A percentile compares a stretch with the other conserved stretches of the same genome.
phyloP scores from a whole-genome alignment of 257 asterid species.

The Craterostigma plantagineum region DNA sequence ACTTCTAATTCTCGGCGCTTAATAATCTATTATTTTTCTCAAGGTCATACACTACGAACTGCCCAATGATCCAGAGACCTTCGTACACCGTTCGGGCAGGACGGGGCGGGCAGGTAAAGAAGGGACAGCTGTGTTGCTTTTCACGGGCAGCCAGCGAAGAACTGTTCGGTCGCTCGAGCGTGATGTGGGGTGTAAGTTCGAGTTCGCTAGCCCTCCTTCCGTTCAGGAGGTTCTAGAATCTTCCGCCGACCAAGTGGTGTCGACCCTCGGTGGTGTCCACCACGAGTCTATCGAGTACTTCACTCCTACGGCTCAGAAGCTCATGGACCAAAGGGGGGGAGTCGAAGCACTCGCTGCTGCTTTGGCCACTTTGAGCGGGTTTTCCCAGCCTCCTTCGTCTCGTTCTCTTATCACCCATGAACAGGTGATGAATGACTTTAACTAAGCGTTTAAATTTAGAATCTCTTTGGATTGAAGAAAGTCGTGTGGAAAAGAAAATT shows the following conservation, averaged over 20 bases:
- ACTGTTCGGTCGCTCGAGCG: slow-evolving; percentile 65
- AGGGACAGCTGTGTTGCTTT: slow-evolving; percentile 61
- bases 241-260: slow-evolving; percentile 47
- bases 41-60: slow-evolving; percentile 92
- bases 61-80: slow-evolving; percentile 91
- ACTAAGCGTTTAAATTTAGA: no score
- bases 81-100: slow-evolving; percentile 96
- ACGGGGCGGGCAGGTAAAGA: slow-evolving; percentile 91
- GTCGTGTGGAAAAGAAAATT: no score
- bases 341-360: slow-evolving; percentile 39
- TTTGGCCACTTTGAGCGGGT: slow-evolving; percentile 41
- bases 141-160: slow-evolving; percentile 58
- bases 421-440: slow-evolving; percentile 26
- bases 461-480: no score
- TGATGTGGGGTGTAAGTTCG: slow-evolving; percentile 66
- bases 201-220: slow-evolving; percentile 57
- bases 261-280: slow-evolving; percentile 33
- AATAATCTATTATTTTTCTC: no score
- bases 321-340: slow-evolving; percentile 31
- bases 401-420: slow-evolving; percentile 44
- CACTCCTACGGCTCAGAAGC: slow-evolving; percentile 38
- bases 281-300: slow-evolving; percentile 37
- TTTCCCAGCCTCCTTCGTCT: slow-evolving; percentile 40
- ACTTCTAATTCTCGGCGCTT: no score
- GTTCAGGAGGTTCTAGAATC: slow-evolving; percentile 66